Conservation (phyloP, 495 filamentous ascomycete species). For the Podospora anserina region DNA sequence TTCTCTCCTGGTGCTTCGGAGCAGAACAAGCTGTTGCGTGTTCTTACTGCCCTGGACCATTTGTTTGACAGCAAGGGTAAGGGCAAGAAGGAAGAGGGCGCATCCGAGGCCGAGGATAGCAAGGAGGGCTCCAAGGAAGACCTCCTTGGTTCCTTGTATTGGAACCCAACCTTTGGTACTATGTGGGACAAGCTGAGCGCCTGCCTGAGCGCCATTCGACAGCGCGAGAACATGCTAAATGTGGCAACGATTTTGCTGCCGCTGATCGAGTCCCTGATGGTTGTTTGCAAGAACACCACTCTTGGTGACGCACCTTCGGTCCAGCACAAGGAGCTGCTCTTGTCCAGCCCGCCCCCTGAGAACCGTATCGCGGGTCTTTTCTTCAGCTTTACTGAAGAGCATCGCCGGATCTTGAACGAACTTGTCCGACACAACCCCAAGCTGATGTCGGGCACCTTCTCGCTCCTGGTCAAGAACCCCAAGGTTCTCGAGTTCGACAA, state of each 20-base stretch:
- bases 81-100: slow-evolving; percentile 57
- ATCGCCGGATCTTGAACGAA: slow-evolving; percentile 97
- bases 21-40: slow-evolving; percentile 88
- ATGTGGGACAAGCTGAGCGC: slow-evolving; percentile 94
- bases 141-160: slow-evolving; percentile 81
- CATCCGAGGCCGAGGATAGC: slow-evolving; percentile 51
- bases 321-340: slow-evolving; percentile 64
- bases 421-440: slow-evolving; percentile 95
- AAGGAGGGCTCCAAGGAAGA: slow-evolving; percentile 64
- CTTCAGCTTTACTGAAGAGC: slow-evolving; percentile 97
- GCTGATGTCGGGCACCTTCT: slow-evolving; percentile 97
- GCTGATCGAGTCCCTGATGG: slow-evolving; percentile 94
- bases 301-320: slow-evolving; percentile 60
- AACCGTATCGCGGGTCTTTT: slow-evolving; percentile 84
- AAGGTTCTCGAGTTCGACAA: slow-evolving; percentile 99
- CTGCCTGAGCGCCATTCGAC: slow-evolving; percentile 81
- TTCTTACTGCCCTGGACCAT: slow-evolving; percentile 94
- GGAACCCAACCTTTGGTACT: slow-evolving; percentile 80
- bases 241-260: slow-evolving; percentile 93
- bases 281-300: slow-evolving; percentile 95
- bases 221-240: slow-evolving; percentile 91
- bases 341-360: slow-evolving; percentile 76
- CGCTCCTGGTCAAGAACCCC: slow-evolving; percentile 92
- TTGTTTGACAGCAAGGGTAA: slow-evolving; percentile 74
- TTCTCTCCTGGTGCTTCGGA: slow-evolving; percentile 95